phyloP scores from a whole-genome alignment of 1,139 yeast species.

The Wickerhamiella pararugosa region DNA sequence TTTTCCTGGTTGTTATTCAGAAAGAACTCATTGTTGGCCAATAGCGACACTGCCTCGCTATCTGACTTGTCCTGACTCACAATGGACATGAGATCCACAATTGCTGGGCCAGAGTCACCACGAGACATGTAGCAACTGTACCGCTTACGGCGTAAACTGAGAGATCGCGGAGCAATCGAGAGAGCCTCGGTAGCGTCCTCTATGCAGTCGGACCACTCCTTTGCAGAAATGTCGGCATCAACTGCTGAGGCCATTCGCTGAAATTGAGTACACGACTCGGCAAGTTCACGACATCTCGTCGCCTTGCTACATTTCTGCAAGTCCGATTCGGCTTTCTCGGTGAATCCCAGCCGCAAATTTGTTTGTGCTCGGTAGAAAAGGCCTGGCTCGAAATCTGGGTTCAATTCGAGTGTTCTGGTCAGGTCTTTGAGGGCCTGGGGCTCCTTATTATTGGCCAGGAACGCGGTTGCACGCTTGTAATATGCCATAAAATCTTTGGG shows the following conservation, averaged over 20 bases:
- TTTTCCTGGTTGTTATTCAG: conserved; percentile 37
- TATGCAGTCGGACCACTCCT: conserved; percentile 21
- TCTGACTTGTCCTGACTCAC: conserved; percentile 17
- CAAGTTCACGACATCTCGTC: conserved; percentile 11
- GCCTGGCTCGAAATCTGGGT: conserved; percentile 26
- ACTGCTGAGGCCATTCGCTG: conserved; percentile 10
- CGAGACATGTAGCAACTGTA: conserved; percentile 22
- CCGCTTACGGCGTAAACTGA: conserved; percentile 19
- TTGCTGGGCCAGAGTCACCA: conserved; percentile 22
- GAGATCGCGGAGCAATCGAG: conserved; percentile 19
- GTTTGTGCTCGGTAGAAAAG: conserved; percentile 23
- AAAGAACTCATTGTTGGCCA: conserved; percentile 34
- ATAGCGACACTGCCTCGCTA: conserved; percentile 18
- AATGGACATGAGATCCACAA: conserved; percentile 22
- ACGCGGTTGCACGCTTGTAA: conserved; percentile 28
- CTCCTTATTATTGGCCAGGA: conserved; percentile 24
- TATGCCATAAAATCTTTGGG: conserved; percentile 23
- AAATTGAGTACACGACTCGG: conserved; percentile 10
- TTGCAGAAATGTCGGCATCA: conserved; percentile 11
- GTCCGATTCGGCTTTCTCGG: conserved; percentile 20
- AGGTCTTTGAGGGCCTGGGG: conserved; percentile 26
- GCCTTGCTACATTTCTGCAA: conserved; percentile 11
- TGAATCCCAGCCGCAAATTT: conserved; percentile 22
- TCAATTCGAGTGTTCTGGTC: conserved; percentile 21
- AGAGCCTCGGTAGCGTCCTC: conserved; percentile 20